Evolutionary conservation across 768 basidiomycete genomes (phyloP), one percentile per base, ranked within the genome.

Genomic region (Phlebiopsis gigantea): DNA sequence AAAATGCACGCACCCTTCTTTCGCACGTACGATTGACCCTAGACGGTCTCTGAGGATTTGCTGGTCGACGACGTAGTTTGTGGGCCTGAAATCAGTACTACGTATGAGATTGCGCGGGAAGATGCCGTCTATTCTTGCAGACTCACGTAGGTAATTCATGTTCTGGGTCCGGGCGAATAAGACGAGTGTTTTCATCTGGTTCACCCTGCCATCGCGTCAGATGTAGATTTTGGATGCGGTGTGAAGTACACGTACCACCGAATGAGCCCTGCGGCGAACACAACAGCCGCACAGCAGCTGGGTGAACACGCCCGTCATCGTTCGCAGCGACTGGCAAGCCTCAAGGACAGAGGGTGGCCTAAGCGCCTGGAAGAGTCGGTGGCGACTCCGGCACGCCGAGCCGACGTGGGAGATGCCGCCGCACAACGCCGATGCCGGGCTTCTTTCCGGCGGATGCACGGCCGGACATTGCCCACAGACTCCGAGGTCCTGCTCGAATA

Each of bases 1-100:
- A 17, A 42, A 15, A 49, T 21, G 41, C 43, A 72, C 78, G 57
- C 57, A 84, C 85, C 81, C 78, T 69, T 85, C 81, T 64, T 82
- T 84, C 1, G 79, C 68, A 4, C 82, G 80, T 25, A 87, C 82
- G 29, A 87, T 84, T 8, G 74, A 69, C 3, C 75, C 72, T 49
- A 85, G 68, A 22, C 80, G 69, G 34, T 80, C 79, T 63, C 78
- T 79, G 61, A 81, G 63, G 41, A 71, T 74, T 51, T 78, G 77
- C 39, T 81, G 76, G 66, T 83, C 78, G 30, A 79, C 58, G 7
- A 66, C 62, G 29, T 68, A 66, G 48, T 58, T 61, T 9, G 60
- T 57, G 8, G 58, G 29, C 10, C 59, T 64, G 46, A 44, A 55
- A 41, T 25, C 19, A 19, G 29, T 8, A 19, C 5, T 8, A 19